A percentile compares a stretch with the other conserved stretches of the same genome.
Conservation (phyloP, 192 early-diverging fungal species). For the Coemansia sp. region DNA sequence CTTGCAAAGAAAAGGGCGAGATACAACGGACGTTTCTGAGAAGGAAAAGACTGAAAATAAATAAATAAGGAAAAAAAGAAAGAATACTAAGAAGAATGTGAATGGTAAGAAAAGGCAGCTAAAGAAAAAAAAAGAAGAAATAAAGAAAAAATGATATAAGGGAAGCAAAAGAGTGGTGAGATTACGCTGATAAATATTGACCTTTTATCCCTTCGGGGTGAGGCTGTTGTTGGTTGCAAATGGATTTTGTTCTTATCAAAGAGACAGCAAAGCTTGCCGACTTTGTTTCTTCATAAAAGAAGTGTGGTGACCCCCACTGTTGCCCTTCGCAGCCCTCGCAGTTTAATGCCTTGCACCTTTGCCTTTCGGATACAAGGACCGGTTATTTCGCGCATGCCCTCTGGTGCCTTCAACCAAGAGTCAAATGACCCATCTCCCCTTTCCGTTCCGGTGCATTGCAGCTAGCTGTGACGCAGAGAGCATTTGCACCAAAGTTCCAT, state of each 20-base stretch:
- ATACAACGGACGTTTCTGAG: slow-evolving; percentile 11
- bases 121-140: slow-evolving; percentile 18
- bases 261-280: no score
- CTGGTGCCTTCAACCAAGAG: no score
- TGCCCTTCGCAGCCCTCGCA: not conserved
- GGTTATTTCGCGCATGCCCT: no score
- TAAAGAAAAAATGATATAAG: slow-evolving; percentile 14
- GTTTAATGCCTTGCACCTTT: not conserved
- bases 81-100: slow-evolving; percentile 14
- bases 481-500: no score
- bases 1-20: slow-evolving; percentile 5
- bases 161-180: slow-evolving; percentile 1
- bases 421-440: no score
- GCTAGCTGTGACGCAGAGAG: no score
- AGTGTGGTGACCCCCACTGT: not conserved
- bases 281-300: not conserved
- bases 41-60: slow-evolving; percentile 22
- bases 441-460: no score
- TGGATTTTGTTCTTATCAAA: not conserved
- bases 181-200: not conserved
- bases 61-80: slow-evolving; percentile 23
- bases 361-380: not conserved
- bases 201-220: no score
- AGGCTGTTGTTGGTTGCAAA: not conserved
- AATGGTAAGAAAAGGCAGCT: slow-evolving; percentile 11